Evolutionary conservation across 306 rosid genomes (phyloP), one percentile per base, ranked within the genome.

Genomic region (Malus orientalis): DNA sequence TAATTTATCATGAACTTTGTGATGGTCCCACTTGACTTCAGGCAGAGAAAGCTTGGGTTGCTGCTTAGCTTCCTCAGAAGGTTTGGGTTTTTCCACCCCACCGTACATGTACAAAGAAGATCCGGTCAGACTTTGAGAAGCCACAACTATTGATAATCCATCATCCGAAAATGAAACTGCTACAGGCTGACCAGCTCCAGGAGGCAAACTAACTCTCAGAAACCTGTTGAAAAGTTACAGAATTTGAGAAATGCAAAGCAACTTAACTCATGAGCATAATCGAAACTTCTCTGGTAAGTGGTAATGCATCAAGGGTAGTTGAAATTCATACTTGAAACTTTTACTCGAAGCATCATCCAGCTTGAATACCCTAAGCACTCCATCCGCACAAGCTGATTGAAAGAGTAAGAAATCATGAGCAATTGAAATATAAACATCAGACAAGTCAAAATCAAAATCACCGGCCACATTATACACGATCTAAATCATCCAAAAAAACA

Each of bases 141-240:
- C 91, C 85, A 88, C 97, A 36, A 92, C 88, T 59, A 96, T 45
- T 27, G 99, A 88, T 22, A 92, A 91, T 44, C 88, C 87, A 82
- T 87, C 89, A 29, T 88, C 93, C 67, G 89, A 75, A 82, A 86
- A 93, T 9, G 86, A 53, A 80, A 96, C 87, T 14, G 92, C 97
- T 22, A 88, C 88, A 64, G 99, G 99, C 75, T 86, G 96, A 84
- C 98, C 93, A 82, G 97, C 93, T 64, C 99, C 98, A 30, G 93
- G 82, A 57, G 99, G 98, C 79, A 91, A 80, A 89, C 80, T 96
- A 74, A 96, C 88, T 84, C 96, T 87, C 73, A 83, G 82, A 75
- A 93, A 91, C 90, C 99, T 96, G 90, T 81, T 84, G 8, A 73
- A 49, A 76, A 75, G 61, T 86, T 22, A 30, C 83, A 67, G 36